Evolutionary conservation across 2,329 filamentous ascomycete genomes (phyloP).

Genomic region (Penicillium glabrum): DNA sequence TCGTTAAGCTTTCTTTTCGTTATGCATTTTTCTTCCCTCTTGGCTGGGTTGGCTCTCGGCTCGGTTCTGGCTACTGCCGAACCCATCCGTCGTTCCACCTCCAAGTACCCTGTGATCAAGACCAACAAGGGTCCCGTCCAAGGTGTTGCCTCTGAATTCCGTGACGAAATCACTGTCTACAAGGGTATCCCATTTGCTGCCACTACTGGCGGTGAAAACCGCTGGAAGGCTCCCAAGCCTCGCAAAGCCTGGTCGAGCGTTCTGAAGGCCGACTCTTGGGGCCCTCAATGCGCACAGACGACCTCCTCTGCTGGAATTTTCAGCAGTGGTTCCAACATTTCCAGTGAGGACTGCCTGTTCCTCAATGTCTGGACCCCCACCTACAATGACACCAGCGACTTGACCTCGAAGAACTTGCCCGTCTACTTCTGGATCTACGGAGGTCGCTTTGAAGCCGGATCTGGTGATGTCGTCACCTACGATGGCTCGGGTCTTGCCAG

Average conservation of each 20-base stretch:
- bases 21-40: background rate
- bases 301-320: slow-evolving; percentile 20
- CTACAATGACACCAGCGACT: slow-evolving; percentile 12
- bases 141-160: background rate
- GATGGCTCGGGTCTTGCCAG: slow-evolving; percentile 20
- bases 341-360: slow-evolving; percentile 27
- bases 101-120: background rate
- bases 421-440: slow-evolving; percentile 22
- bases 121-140: background rate
- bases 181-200: slow-evolving; percentile 3
- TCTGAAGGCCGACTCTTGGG: slow-evolving; percentile 15
- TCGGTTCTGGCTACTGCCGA: background rate
- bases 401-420: slow-evolving; percentile 24
- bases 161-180: background rate
- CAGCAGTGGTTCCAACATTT: slow-evolving; percentile 32
- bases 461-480: slow-evolving; percentile 19
- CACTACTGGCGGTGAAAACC: background rate
- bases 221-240: slow-evolving; percentile 9
- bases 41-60: background rate
- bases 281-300: slow-evolving; percentile 26
- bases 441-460: slow-evolving; percentile 16
- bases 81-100: background rate
- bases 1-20: background rate
- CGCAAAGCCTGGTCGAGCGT: slow-evolving; percentile 2
- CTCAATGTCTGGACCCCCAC: slow-evolving; percentile 27